phyloP scores from a whole-genome alignment of 1,139 yeast species.

The Trichomonascaceae sp. region DNA sequence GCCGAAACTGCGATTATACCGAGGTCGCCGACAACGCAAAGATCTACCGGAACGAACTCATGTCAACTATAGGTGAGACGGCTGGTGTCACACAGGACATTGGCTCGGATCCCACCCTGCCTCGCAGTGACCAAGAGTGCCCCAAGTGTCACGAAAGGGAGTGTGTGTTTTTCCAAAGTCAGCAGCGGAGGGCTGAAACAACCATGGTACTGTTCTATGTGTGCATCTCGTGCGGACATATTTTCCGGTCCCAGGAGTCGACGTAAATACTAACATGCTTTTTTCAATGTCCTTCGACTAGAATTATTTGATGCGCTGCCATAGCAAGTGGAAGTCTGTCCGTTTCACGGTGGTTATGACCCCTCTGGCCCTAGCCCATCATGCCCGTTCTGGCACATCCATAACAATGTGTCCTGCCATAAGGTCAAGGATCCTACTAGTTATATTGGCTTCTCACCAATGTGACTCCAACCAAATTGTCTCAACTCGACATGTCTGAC shows the following conservation, averaged over 20 bases:
- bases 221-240: conserved; percentile 74
- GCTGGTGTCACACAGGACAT: conserved; percentile 98
- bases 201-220: conserved; percentile 87
- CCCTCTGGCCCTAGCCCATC: too few species aligned
- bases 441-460: too few species aligned
- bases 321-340: too few species aligned
- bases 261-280: conserved; percentile 1
- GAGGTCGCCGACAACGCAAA: conserved; percentile 83
- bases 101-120: conserved; percentile 88
- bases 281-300: too few species aligned
- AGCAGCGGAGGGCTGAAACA: conserved; percentile 88
- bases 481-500: too few species aligned
- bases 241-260: conserved; percentile 26
- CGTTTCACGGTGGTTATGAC: too few species aligned
- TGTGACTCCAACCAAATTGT: too few species aligned
- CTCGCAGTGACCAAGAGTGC: conserved; percentile 87
- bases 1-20: conserved; percentile 90
- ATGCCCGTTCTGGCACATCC: too few species aligned
- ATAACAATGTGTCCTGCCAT: too few species aligned
- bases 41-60: conserved; percentile 87
- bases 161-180: conserved; percentile 93
- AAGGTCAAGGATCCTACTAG: too few species aligned
- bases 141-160: conserved; percentile 79
- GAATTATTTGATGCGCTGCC: too few species aligned
- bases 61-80: conserved; percentile 76